Evolutionary conservation across 2,329 filamentous ascomycete species (phyloP).

Genomic region (Hymenoscyphus fructigenus): DNA sequence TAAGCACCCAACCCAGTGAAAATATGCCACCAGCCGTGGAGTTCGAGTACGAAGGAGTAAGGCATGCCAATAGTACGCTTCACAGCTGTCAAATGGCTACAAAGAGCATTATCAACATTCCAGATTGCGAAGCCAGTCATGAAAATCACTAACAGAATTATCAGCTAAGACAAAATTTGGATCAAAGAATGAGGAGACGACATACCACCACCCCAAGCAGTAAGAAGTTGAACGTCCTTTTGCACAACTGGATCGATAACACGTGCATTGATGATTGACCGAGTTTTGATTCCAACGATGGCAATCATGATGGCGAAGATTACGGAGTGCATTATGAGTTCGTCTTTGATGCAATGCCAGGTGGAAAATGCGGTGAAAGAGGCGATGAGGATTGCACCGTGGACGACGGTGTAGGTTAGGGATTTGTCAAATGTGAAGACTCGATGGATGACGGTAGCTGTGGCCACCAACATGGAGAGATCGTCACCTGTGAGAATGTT

Average conservation of each 20-base stretch:
- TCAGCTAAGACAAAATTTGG: conserved; percentile 3
- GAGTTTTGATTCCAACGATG: conserved; percentile 29
- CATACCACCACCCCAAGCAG: conserved; percentile 30
- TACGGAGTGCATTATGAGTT: conserved; percentile 29
- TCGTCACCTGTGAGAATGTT: conserved; percentile 45
- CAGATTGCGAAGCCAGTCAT: conserved; percentile 52
- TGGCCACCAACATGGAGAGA: conserved; percentile 57
- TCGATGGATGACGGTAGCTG: conserved; percentile 51
- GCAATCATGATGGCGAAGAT: conserved; percentile 32
- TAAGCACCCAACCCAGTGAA: conserved; percentile 55
- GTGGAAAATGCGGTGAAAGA: conserved; percentile 45
- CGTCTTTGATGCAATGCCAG: conserved; percentile 33
- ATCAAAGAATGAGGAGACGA: neutral
- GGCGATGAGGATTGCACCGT: conserved; percentile 43
- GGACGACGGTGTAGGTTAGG: conserved; percentile 42
- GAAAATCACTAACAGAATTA: conserved; percentile 35
- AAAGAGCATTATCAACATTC: conserved; percentile 56
- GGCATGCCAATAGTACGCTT: conserved; percentile 51
- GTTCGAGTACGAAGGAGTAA: conserved; percentile 54
- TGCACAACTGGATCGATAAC: conserved; percentile 27
- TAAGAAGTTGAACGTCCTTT: conserved; percentile 28
- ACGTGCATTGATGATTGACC: conserved; percentile 29
- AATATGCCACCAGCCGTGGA: conserved; percentile 66
- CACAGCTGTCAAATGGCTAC: conserved; percentile 46
- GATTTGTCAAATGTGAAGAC: conserved; percentile 47